phyloP scores from a whole-genome alignment of 257 asterid genomes.

The Ophiorrhiza pumila region DNA sequence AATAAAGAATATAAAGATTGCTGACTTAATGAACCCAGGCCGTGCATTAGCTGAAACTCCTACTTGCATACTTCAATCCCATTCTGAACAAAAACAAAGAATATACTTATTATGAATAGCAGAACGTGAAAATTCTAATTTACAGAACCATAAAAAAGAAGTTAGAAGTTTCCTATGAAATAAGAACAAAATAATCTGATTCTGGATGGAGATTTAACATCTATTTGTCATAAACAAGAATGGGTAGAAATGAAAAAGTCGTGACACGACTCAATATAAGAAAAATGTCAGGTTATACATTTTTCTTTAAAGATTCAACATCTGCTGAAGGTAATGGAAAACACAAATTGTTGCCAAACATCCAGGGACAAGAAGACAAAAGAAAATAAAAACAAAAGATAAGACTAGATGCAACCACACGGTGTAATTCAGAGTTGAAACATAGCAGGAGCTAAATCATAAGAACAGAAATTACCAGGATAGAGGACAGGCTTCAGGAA shows the following conservation, averaged over 20 bases:
- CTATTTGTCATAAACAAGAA: too few species aligned
- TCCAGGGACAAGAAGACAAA: neutral
- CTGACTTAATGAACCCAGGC: conserved; percentile 72
- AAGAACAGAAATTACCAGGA: neutral
- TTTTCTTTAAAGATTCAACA: neutral
- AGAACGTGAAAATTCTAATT: neutral
- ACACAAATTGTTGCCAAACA: neutral
- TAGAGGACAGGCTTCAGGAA: neutral
- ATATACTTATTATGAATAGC: neutral
- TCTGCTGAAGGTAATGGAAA: neutral
- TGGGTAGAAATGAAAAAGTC: neutral
- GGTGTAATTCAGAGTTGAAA: neutral
- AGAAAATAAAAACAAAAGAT: neutral
- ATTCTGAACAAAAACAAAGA: neutral
- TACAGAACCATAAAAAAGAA: neutral
- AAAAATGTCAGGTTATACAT: neutral
- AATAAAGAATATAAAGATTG: conserved; percentile 62
- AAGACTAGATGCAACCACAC: neutral
- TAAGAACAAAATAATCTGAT: neutral
- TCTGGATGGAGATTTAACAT: neutral
- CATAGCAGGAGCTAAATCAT: neutral
- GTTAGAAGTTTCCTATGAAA: neutral
- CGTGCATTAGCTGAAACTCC: conserved; percentile 44
- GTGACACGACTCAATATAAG: neutral
- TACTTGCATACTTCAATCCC: neutral